Evolutionary conservation across 345 rosid genomes (phyloP).

Genomic region (Salix caprea): DNA sequence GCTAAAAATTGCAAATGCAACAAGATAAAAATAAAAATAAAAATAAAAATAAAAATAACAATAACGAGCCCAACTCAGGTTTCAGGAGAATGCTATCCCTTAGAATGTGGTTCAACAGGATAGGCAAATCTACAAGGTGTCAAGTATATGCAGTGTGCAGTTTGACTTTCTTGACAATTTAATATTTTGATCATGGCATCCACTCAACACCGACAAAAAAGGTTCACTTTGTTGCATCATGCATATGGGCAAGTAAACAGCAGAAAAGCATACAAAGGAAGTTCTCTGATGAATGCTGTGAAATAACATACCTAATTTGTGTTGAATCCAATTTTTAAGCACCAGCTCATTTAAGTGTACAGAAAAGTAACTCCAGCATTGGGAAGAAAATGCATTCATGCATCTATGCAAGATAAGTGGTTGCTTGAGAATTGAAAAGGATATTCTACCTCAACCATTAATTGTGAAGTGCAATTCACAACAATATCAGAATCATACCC

Average conservation of each 20-base stretch:
- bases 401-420: background rate
- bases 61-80: background rate
- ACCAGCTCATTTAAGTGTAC: background rate
- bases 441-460: constrained; percentile 1
- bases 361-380: background rate
- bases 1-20: background rate
- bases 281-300: background rate
- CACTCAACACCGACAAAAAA: background rate
- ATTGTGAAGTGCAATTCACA: background rate
- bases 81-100: background rate
- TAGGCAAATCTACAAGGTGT: background rate
- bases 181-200: background rate
- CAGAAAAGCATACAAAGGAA: background rate
- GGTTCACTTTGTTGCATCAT: background rate
- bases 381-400: background rate
- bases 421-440: background rate
- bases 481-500: constrained; percentile 38
- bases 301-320: background rate
- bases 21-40: background rate
- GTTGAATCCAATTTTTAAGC: background rate
- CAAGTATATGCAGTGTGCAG: background rate
- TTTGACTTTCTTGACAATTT: background rate
- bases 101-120: background rate
- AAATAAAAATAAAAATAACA: too few species aligned
- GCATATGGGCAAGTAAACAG: background rate